Evolutionary conservation across 2,329 filamentous ascomycete species (phyloP).

Genomic region (Pseudogymnoascus sp.): DNA sequence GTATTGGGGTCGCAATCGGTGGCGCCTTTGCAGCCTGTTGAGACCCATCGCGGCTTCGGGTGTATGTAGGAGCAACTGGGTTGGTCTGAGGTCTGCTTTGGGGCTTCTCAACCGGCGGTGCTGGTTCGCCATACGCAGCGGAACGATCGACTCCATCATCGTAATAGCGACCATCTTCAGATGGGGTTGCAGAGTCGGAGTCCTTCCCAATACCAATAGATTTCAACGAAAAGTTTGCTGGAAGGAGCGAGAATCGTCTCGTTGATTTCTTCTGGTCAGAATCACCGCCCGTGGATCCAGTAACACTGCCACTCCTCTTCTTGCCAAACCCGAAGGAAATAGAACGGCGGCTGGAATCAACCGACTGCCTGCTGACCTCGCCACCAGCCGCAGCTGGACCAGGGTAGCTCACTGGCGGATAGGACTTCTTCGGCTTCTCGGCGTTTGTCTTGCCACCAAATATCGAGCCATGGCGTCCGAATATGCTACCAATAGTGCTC

Average conservation of each 20-base stretch:
- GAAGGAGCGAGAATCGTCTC: conserved; percentile 66
- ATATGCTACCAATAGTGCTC: conserved; percentile 71
- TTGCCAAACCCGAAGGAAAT: conserved; percentile 64
- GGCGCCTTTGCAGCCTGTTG: conserved; percentile 34
- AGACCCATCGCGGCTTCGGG: conserved; percentile 25
- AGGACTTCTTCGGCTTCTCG: conserved; percentile 60
- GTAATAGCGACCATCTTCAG: conserved; percentile 21
- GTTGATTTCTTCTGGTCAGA: conserved; percentile 49
- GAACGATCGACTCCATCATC: conserved; percentile 23
- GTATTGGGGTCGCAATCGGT: conserved; percentile 35
- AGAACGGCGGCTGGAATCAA: conserved; percentile 68
- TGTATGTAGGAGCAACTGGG: conserved; percentile 19
- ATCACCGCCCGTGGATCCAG: conserved; percentile 43
- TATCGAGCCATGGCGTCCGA: conserved; percentile 76
- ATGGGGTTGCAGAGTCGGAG: conserved; percentile 20
- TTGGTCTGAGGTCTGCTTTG: conserved; percentile 2
- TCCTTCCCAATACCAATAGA: conserved; percentile 57
- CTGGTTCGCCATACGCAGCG: conserved; percentile 21
- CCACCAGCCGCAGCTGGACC: conserved; percentile 52
- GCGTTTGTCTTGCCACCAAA: conserved; percentile 59
- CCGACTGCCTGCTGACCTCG: conserved; percentile 48
- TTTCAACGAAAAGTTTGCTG: conserved; percentile 57
- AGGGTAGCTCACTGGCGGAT: conserved; percentile 89
- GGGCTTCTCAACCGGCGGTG: not conserved
- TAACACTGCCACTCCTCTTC: conserved; percentile 63